These are phyloP conservation scores for Neurospora sp. DNA, from an alignment of 495 filamentous ascomycete genomes.

Conservation along the genomic window DNA sequence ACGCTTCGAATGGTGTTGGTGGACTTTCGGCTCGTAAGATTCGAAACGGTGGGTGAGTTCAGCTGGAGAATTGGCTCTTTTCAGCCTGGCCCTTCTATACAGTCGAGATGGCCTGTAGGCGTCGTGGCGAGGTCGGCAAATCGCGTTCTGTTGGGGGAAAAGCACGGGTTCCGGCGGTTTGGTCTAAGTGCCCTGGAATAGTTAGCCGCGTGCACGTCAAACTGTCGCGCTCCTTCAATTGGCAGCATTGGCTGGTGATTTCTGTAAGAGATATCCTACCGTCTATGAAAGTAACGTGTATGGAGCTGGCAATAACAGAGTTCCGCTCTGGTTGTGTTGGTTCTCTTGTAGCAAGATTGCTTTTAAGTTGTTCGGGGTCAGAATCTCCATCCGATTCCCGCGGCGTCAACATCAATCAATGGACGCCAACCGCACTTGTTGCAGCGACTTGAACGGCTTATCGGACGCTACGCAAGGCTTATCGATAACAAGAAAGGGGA, in stretches of 20 bases:
- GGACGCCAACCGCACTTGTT: neutral
- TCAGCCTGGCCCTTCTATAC: neutral
- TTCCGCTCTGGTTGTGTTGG: neutral
- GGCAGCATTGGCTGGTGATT: neutral
- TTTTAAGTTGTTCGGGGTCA: neutral
- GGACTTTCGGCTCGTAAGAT: neutral
- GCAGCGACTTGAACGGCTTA: constrained; percentile 19
- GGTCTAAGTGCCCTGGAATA: neutral
- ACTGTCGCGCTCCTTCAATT: neutral
- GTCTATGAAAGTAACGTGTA: neutral
- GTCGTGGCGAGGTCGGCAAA: neutral
- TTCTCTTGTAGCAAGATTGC: neutral
- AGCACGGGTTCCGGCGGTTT: neutral
- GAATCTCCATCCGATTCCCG: neutral
- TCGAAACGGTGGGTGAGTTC: neutral
- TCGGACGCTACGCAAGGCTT: constrained; percentile 17
- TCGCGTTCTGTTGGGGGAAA: neutral
- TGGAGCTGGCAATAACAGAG: neutral
- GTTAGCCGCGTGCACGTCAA: neutral
- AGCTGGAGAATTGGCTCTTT: neutral
- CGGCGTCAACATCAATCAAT: neutral
- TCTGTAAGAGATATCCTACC: neutral
- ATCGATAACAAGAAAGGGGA: constrained; percentile 13
- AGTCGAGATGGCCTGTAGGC: neutral
- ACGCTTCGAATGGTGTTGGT: neutral